Base-by-base conservation (phyloP, 2,329 filamentous ascomycete genomes). In the Fusarium siculi region DNA sequence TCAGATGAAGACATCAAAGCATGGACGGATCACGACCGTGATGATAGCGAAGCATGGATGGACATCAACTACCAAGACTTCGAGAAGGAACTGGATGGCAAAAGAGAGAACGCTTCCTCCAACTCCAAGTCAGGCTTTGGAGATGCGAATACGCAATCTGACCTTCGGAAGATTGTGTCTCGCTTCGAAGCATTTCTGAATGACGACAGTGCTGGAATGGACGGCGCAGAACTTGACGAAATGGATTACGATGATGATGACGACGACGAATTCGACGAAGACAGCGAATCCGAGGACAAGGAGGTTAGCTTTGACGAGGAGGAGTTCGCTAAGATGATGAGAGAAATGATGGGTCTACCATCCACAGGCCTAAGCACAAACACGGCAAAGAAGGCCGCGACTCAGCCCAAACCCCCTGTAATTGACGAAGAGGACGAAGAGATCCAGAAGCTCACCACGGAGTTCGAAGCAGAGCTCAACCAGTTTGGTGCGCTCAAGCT, bases 151-250 rank as follows among this genome's bases (percentile, higher is more conserved):
- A 89, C 91, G 1, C 91, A 95, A 77, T 90, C 91, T 9, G 93
- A 97, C 79, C 85, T 99, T 28, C 91, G 93, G 60, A 96, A 96
- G 78, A 97, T 98, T 80, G 96, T 99, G 1, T 92, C 93, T 52
- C 90, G 94, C n/a, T 98, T 99, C 78, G 95, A 98, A 78, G 87
- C 93, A 18, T 98, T 99, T 76, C 82, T 99, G 50, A 93, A 97
- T 63, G 94, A 98, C 76, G 93, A 97, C 16, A 88, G 88, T 50
- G 94, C 95, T 2, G 95, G 93, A 2, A 81, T 91, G 10, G 95
- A 97, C 52, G 96, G 95, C 1, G 93, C 92, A 1, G 91, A 94
- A 66, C 81, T 93, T 18, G 86, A 88, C 68, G 92, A 93, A 15
- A 93, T 93, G 87, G 93, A 93, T 67, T 82, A 87, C 21, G 91